Conservation (phyloP, 2,329 filamentous ascomycete species). For the Colletotrichum musicola region DNA sequence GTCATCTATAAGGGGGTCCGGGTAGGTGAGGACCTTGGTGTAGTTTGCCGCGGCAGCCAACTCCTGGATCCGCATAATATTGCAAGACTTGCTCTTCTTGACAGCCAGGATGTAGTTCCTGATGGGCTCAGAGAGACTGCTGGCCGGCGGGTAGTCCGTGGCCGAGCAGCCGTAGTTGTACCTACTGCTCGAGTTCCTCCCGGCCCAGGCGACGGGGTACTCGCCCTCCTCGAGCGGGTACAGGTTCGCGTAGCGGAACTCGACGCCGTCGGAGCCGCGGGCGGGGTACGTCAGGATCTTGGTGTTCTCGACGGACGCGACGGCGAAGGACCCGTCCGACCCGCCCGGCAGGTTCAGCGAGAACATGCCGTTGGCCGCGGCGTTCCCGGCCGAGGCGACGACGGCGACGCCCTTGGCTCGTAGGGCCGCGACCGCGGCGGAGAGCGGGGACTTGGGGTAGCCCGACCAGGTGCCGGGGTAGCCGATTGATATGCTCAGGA, state of each 20-base stretch:
- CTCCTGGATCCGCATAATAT: slow-evolving; percentile 9
- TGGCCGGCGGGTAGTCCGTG: slow-evolving; percentile 12
- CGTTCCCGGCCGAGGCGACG: slow-evolving; percentile 65
- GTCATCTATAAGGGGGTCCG: slow-evolving; percentile 25
- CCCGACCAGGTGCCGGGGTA: slow-evolving; percentile 25
- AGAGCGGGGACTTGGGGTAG: slow-evolving; percentile 36
- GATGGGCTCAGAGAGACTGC: slow-evolving; percentile 1
- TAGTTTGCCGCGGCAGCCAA: slow-evolving; percentile 31
- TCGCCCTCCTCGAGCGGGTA: slow-evolving; percentile 23
- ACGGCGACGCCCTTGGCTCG: slow-evolving; percentile 66
- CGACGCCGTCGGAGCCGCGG: slow-evolving; percentile 7
- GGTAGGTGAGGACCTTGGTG: slow-evolving; percentile 31
- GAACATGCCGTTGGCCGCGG: slow-evolving; percentile 60
- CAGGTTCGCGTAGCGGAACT: slow-evolving; percentile 31
- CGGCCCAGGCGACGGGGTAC: slow-evolving; percentile 25
- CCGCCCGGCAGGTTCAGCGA: slow-evolving; percentile 62
- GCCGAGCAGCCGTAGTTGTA: slow-evolving; percentile 27
- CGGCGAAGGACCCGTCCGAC: slow-evolving; percentile 59
- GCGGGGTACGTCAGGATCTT: slow-evolving; percentile 41
- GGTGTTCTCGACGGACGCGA: slow-evolving; percentile 64
- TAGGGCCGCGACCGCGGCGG: slow-evolving; percentile 62
- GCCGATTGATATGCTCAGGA: slow-evolving; percentile 46
- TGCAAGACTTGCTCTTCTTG: slow-evolving; percentile 14
- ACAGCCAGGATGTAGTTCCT: slow-evolving; percentile 15
- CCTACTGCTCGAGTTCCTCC: not conserved